A percentile compares a stretch with the other conserved stretches of the same genome.
These are phyloP conservation scores for Starmera dryadoides DNA, from an alignment of 805 yeast genomes.

Conservation along the genomic window DNA sequence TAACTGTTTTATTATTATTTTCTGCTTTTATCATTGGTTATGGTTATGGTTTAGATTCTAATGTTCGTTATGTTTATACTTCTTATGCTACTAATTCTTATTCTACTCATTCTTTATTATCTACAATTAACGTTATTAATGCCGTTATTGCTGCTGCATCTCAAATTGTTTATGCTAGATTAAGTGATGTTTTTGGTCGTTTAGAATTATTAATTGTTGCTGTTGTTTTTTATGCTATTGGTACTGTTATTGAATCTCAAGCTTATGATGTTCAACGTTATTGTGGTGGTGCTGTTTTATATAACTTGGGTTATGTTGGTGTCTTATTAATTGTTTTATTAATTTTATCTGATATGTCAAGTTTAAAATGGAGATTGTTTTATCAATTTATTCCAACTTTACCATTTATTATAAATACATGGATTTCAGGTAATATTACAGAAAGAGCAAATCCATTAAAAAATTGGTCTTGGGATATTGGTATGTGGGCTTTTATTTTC, in stretches of 20 bases:
- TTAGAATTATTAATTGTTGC: constrained; percentile 41
- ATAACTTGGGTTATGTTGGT: constrained; percentile 55
- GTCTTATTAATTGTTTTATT: constrained; percentile 48
- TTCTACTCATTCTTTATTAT: constrained; percentile 42
- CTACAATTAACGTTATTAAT: constrained; percentile 53
- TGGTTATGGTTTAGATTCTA: constrained; percentile 48
- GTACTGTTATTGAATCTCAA: constrained; percentile 58
- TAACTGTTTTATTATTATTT: constrained; percentile 30
- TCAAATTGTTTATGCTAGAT: constrained; percentile 55
- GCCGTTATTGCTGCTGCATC: constrained; percentile 61
- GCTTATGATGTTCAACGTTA: constrained; percentile 49
- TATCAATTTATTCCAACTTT: constrained; percentile 59
- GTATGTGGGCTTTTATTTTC: constrained; percentile 74
- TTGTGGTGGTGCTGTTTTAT: constrained; percentile 59
- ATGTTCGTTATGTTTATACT: constrained; percentile 41
- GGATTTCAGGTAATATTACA: constrained; percentile 62
- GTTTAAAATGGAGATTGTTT: constrained; percentile 63
- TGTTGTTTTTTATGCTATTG: constrained; percentile 49
- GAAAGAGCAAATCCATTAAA: constrained; percentile 23
- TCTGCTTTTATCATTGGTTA: constrained; percentile 44
- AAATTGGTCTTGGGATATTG: constrained; percentile 69
- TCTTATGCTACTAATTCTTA: constrained; percentile 50
- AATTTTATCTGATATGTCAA: constrained; percentile 59
- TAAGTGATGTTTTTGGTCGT: constrained; percentile 65
- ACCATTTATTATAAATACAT: constrained; percentile 71